Evolutionary conservation across 192 early-diverging fungal species (phyloP), one percentile per base, ranked within the genome.

Genomic region (Phycomyces nitens): DNA sequence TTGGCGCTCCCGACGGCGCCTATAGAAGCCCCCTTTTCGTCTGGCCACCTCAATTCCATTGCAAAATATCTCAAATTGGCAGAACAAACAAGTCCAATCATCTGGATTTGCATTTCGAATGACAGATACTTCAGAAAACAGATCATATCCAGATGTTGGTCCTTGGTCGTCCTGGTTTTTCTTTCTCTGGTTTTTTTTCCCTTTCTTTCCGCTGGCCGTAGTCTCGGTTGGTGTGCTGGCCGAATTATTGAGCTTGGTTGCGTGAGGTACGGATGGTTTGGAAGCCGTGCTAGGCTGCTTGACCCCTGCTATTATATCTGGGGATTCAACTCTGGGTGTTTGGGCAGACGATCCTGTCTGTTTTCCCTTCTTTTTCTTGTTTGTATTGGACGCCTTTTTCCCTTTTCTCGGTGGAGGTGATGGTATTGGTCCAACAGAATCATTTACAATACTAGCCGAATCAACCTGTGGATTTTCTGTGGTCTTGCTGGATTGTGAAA

Each of bases 41-140:
- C 55, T 42, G 14, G 64, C 21, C 14, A 12, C 55, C 5, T 49
- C 21, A 24, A 57, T 23, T 0, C 64, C 64, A 58, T 58, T 39
- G 1, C 43, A 58, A 0, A 66, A 53, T 20, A 66, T 58, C 24
- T 66, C 64, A 26, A 57, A 66, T 26, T 66, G 64, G 22, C 64
- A 66, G 43, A 66, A 66, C 34, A 66, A 49, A 52, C 64, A 66
- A 12, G 56, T 66, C 64, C 64, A 66, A 52, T 66, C 64, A 53
- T 66, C 47, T 5, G 64, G 39, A 23, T 54, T 47, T n/a, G 42
- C 27, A 39, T 57, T 65, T 10, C 56, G 21, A 34, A 65, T 38
- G 4, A 65, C 23, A 18, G 54, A 44, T 3, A 65, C 27, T 3
- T 65, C 64, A 34, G 64, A 65, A 47, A 54, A 57, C 34, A 57